Conservation (phyloP, 768 basidiomycete genomes). For the Melanogaster broomeanus region DNA sequence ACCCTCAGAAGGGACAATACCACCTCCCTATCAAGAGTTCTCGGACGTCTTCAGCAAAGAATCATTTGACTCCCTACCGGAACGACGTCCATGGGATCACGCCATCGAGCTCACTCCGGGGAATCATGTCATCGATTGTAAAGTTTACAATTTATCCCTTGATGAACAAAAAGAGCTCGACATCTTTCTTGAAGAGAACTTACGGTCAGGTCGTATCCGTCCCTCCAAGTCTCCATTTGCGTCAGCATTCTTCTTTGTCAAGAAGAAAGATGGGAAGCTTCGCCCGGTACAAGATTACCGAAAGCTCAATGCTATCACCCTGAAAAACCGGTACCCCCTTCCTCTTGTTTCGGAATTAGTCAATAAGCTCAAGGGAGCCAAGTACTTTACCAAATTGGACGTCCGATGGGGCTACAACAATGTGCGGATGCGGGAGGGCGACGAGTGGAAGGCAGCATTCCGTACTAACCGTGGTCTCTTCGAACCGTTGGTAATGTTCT, state of each 20-base stretch:
- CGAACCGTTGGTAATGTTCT: constrained; percentile 32
- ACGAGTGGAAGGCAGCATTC: constrained; percentile 37
- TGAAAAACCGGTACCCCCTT: constrained; percentile 30
- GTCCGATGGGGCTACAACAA: constrained; percentile 35
- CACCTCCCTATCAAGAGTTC: constrained; percentile 6
- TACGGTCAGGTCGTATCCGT: constrained; percentile 14
- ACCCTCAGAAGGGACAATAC: constrained; percentile 12
- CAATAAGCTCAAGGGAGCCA: constrained; percentile 22
- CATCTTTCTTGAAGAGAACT: constrained; percentile 25
- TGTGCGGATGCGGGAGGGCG: constrained; percentile 26
- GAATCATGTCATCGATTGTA: constrained; percentile 1
- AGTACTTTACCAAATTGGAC: constrained; percentile 32
- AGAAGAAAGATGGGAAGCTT: constrained; percentile 37
- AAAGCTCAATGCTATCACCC: constrained; percentile 21
- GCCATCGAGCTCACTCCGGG: constrained; percentile 5
- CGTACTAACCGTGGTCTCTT: constrained; percentile 23
- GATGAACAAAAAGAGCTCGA: constrained; percentile 20
- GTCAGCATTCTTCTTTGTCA: constrained; percentile 31
- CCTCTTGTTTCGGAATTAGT: constrained; percentile 27
- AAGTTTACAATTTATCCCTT: constrained; percentile 10
- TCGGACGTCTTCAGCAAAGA: constrained; percentile 23
- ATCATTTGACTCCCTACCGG: constrained; percentile 17
- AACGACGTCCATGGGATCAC: constrained; percentile 10
- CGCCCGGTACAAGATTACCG: constrained; percentile 35
- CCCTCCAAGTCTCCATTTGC: constrained; percentile 22